Conservation (phyloP, 2,329 filamentous ascomycete genomes). For the Fusarium brachygibbosum region DNA sequence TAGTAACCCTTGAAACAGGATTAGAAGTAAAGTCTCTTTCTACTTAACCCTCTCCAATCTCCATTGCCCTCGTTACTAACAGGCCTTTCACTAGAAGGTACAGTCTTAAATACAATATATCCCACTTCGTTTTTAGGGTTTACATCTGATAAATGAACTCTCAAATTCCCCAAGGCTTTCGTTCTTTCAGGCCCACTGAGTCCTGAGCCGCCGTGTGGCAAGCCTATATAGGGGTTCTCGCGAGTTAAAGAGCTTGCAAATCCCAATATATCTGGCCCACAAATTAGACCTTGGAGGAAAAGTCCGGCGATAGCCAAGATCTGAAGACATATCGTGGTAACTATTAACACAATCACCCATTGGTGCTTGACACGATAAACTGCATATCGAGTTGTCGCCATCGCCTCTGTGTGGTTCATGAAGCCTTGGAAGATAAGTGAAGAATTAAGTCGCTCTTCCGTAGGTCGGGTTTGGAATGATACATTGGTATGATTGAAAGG, state of each 20-base stretch:
- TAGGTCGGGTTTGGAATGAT: too few species aligned
- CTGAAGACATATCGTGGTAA: conserved; percentile 8
- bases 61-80: too few species aligned
- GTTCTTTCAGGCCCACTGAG: conserved; percentile 22
- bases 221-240: conserved; percentile 14
- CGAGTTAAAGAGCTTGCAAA: conserved; percentile 29
- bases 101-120: conserved; percentile 9
- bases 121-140: background rate
- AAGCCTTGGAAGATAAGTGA: too few species aligned
- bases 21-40: too few species aligned
- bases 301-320: conserved; percentile 10
- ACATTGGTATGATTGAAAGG: too few species aligned
- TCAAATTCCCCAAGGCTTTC: background rate
- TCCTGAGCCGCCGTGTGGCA: conserved; percentile 10
- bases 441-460: too few species aligned
- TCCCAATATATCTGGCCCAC: conserved; percentile 25
- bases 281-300: background rate
- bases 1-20: too few species aligned
- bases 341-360: conserved; percentile 11
- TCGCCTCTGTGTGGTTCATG: too few species aligned
- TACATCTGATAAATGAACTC: conserved; percentile 22
- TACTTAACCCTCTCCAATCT: too few species aligned
- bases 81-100: too few species aligned
- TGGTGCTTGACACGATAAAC: too few species aligned
- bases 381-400: too few species aligned